Evolutionary conservation across 2,329 filamentous ascomycete species (phyloP).

Genomic region (Aspergillus sp.): DNA sequence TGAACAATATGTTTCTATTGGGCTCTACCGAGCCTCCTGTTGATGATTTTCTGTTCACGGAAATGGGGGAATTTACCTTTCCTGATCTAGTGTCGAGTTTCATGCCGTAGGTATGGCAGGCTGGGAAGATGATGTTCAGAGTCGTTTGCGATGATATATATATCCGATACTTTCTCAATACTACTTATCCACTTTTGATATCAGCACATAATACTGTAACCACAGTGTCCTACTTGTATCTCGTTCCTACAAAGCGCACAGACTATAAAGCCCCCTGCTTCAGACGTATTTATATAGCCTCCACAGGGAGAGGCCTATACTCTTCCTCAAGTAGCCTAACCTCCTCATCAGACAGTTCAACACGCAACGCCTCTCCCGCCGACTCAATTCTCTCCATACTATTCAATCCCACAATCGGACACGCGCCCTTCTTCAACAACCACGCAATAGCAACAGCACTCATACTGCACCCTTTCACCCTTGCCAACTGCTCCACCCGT

Average conservation of each 20-base stretch:
- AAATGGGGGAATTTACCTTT: no score
- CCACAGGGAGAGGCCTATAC: not conserved
- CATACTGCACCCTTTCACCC: conserved; percentile 23
- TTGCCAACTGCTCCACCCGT: conserved; percentile 17
- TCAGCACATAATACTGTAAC: no score
- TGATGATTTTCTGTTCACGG: no score
- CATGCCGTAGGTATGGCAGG: no score
- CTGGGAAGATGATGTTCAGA: no score
- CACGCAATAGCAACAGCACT: conserved; percentile 26
- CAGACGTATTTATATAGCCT: not conserved
- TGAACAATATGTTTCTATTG: no score
- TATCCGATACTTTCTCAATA: no score
- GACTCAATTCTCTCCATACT: conserved; percentile 16
- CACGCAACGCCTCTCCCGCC: not conserved
- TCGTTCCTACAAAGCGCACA: not conserved
- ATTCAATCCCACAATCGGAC: conserved; percentile 29
- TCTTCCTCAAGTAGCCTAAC: not conserved
- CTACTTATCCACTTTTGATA: no score
- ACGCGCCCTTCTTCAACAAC: conserved; percentile 24
- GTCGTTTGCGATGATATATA: no score
- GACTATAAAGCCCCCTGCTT: not conserved
- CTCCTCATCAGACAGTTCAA: not conserved
- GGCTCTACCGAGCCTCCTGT: no score
- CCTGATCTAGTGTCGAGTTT: no score
- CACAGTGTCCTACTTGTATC: no score